Percentiles rank a stretch among this genome's conserved stretches.
phyloP scores from a whole-genome alignment of 2,329 filamentous ascomycete genomes.

The Tolypocladium amazonense region DNA sequence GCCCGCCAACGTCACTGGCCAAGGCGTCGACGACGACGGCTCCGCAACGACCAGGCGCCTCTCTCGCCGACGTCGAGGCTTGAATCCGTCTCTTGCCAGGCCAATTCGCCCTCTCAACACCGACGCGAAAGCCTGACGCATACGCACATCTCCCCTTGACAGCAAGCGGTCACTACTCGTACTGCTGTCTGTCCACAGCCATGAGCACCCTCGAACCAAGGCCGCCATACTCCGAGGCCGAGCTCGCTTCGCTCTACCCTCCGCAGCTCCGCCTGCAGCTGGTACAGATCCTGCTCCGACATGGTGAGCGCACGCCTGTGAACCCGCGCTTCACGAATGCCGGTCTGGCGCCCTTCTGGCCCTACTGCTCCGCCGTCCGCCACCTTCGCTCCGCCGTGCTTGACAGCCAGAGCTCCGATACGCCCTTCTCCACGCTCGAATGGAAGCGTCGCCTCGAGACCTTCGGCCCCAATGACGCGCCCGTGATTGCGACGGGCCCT shows the following conservation, averaged over 20 bases:
- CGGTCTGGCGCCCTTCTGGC: conserved; percentile 64
- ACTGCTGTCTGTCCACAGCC: conserved; percentile 1
- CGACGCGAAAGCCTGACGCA: neutral
- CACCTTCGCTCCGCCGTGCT: conserved; percentile 50
- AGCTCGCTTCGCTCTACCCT: conserved; percentile 76
- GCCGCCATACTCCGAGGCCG: conserved; percentile 66
- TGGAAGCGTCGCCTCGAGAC: conserved; percentile 72
- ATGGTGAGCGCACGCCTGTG: conserved; percentile 76
- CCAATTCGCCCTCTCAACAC: neutral
- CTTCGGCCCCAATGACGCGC: conserved; percentile 61
- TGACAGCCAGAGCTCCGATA: conserved; percentile 15
- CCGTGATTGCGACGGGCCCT: conserved; percentile 58
- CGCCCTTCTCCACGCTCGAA: conserved; percentile 35
- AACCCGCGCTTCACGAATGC: conserved; percentile 79
- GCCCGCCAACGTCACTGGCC: neutral
- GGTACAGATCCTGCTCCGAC: conserved; percentile 77
- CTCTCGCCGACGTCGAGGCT: neutral
- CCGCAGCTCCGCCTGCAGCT: conserved; percentile 69
- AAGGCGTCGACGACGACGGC: neutral
- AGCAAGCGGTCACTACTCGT: neutral
- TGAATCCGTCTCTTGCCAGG: neutral
- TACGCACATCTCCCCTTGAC: neutral
- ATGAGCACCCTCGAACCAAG: conserved; percentile 77
- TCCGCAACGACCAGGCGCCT: neutral
- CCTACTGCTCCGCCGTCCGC: conserved; percentile 73